Conservation (phyloP, 371 early-diverging fungal genomes). For the Paraphysoderma sedebokerense region DNA sequence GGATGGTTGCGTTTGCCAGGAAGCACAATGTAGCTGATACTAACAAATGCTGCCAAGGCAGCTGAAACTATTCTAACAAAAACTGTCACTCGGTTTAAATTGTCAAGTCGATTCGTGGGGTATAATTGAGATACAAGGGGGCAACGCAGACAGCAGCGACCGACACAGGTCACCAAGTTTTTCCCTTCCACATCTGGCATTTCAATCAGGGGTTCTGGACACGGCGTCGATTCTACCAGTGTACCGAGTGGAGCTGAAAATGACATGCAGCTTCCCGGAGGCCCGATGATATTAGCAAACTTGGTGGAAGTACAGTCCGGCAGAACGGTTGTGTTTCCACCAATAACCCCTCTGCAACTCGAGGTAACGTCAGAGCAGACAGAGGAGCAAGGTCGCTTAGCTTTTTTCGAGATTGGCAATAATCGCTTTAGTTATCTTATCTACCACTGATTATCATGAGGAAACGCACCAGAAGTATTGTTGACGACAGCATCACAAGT, state of each 20-base stretch:
- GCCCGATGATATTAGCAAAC: background rate
- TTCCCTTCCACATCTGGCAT: background rate
- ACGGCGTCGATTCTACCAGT: background rate
- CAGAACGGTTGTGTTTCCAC: background rate
- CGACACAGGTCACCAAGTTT: background rate
- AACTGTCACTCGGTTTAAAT: slow-evolving; percentile 1
- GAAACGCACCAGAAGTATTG: no score
- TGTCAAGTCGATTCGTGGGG: slow-evolving; percentile 4
- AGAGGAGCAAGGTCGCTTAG: background rate
- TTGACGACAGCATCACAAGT: no score
- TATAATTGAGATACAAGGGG: slow-evolving; percentile 6
- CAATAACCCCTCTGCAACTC: background rate
- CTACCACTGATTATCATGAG: no score
- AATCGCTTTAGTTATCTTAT: background rate
- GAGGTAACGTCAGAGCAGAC: background rate
- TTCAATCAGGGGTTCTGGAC: slow-evolving; percentile 1
- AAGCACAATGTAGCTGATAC: slow-evolving; percentile 33
- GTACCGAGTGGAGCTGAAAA: background rate
- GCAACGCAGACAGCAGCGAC: slow-evolving; percentile 12
- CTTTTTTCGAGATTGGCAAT: background rate
- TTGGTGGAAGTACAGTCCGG: background rate
- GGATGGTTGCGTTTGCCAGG: slow-evolving; percentile 46
- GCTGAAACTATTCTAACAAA: slow-evolving; percentile 30
- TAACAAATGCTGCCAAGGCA: slow-evolving; percentile 23
- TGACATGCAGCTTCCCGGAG: background rate